A percentile compares a stretch with the other conserved stretches of the same genome.
These are phyloP conservation scores for Nemania sp. DNA, from an alignment of 2,329 filamentous ascomycete genomes.

Conservation along the genomic window DNA sequence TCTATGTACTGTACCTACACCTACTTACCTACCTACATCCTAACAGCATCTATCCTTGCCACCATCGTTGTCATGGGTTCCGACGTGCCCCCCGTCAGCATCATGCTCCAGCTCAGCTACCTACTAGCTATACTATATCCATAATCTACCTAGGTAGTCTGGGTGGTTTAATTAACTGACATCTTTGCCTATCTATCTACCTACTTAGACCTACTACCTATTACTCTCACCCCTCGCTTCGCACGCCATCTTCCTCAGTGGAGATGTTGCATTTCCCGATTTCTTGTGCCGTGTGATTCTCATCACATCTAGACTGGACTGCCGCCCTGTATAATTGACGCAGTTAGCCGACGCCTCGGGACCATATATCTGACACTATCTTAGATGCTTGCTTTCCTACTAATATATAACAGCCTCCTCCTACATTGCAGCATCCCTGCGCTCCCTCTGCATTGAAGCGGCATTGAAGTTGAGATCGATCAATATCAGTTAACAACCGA, in stretches of 20 bases:
- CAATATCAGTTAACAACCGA: background rate
- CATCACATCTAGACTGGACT: slow-evolving; percentile 10
- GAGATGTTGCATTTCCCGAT: slow-evolving; percentile 45
- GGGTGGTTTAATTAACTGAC: too few species aligned
- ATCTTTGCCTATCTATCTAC: background rate
- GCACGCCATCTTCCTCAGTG: slow-evolving; percentile 23
- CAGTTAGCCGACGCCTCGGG: slow-evolving; percentile 13
- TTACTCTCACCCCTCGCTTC: slow-evolving; percentile 2
- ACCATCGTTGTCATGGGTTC: background rate
- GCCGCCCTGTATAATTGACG: slow-evolving; percentile 8
- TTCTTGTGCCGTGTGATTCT: slow-evolving; percentile 42
- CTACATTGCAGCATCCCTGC: background rate
- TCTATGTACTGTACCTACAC: background rate
- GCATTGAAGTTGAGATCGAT: slow-evolving; percentile 6
- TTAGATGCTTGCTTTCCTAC: slow-evolving; percentile 16
- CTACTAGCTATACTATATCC: too few species aligned
- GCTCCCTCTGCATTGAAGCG: background rate
- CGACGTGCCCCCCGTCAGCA: background rate
- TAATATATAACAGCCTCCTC: slow-evolving; percentile 27
- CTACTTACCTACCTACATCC: too few species aligned
- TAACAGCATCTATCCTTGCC: background rate
- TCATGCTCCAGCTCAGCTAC: background rate
- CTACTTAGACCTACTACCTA: too few species aligned
- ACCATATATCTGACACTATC: slow-evolving; percentile 2
- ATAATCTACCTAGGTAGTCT: too few species aligned